Base-by-base conservation (phyloP, 1,139 yeast genomes). In the Protomyces arabidopsidicola region DNA sequence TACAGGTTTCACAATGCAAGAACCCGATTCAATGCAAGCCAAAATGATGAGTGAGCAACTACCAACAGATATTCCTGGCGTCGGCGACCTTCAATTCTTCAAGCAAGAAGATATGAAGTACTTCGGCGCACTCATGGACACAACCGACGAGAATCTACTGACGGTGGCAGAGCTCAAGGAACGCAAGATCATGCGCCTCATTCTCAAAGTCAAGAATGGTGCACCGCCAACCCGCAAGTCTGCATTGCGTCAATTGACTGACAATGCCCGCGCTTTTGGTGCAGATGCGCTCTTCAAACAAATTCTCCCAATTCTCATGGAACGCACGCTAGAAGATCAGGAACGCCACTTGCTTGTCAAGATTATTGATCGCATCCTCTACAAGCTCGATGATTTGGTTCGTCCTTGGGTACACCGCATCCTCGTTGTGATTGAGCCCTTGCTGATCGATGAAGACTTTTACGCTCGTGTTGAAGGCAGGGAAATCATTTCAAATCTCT, bases 331-430 rank as follows among this genome's bases (percentile, higher is more conserved):
- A 50, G 95, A 87, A 68, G 95, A 88, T 62, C 90, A 86, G 69
- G 97, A 91, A 72, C 79, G 96, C 36, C 96, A 90, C 75, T 74
- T 89, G 16, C 76, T 91, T 65, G 88, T 90, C 12, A 91, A 90
- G 72, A 82, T 88, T 9, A 76, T 88, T 14, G 90, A 87, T 45
- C 78, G 96, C 52, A 78, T 89, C 0, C 73, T 91, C 18, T 82
- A 81, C 72, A 85, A 81, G 68, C 76, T 90, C 20, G 90, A 85
- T 53, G 87, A 82, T 53, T 72, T 80, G 61, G 82, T 89, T 0
- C 78, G 86, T 51, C 97, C 97, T 0, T 88, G 79, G 70, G 84
- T 96, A 0, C 87, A 84, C 67, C 83, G 86, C 68, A 83, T 91
- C 3, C 73, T 91, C 39, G 82, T 82, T 27, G 96, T 90, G 0